Conservation (phyloP, 768 basidiomycete species). For the Suillus sp. region DNA sequence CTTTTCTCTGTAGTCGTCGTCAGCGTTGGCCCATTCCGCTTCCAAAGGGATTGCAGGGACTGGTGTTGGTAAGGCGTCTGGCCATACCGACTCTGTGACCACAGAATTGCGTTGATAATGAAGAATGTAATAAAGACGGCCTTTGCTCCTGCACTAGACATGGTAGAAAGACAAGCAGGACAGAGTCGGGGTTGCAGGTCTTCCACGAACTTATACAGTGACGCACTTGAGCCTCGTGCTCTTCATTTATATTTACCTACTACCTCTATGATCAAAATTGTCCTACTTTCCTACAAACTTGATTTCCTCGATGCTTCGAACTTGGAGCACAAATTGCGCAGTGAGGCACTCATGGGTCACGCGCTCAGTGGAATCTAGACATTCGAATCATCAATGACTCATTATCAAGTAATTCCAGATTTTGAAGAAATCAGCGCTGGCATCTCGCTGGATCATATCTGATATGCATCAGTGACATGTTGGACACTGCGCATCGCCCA, state of each 20-base stretch:
- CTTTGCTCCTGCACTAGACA: slow-evolving; percentile 52
- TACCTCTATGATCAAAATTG: neutral
- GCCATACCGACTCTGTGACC: slow-evolving; percentile 62
- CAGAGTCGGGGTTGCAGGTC: neutral
- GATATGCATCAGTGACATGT: no score
- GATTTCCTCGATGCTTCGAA: neutral
- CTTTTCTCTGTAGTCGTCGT: slow-evolving; percentile 4
- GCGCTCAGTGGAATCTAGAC: no score
- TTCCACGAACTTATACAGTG: neutral
- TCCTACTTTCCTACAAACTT: neutral
- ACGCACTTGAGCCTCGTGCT: slow-evolving; percentile 1
- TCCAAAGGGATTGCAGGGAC: slow-evolving; percentile 15
- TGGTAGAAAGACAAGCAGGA: slow-evolving; percentile 24
- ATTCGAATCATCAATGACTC: no score
- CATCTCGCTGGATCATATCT: no score
- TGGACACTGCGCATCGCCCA: no score
- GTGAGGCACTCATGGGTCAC: neutral
- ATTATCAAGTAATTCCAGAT: no score
- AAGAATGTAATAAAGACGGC: slow-evolving; percentile 54
- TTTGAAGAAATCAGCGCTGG: no score
- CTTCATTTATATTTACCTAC: neutral
- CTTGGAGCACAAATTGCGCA: no score
- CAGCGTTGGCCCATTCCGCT: slow-evolving; percentile 1
- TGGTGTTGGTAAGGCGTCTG: slow-evolving; percentile 22
- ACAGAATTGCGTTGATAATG: slow-evolving; percentile 60